These are phyloP conservation scores for Wickerhamiella azymoides DNA, from an alignment of 805 yeast genomes.

Conservation along the genomic window DNA sequence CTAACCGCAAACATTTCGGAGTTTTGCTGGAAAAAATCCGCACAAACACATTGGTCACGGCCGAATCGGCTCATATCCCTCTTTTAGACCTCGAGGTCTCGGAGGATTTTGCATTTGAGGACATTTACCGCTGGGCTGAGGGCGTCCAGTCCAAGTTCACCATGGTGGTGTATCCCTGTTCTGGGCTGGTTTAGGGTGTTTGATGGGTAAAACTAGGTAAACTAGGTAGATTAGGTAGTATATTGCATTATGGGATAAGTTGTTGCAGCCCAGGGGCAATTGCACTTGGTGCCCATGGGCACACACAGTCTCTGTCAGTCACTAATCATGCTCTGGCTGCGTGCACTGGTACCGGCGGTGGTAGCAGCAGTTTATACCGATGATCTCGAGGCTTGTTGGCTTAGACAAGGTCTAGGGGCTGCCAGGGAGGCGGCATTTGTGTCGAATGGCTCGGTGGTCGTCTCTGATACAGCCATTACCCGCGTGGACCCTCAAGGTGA, in stretches of 20 bases:
- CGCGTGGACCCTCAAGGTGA: not conserved
- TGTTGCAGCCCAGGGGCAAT: too few relatives aligned
- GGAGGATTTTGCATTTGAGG: constrained; percentile 1
- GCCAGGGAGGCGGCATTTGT: not conserved
- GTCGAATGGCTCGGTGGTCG: not conserved
- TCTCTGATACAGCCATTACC: not conserved
- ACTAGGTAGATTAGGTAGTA: too few relatives aligned
- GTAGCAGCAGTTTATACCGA: not conserved
- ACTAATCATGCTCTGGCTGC: not conserved
- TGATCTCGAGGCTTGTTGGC: not conserved
- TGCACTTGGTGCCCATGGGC: too few relatives aligned
- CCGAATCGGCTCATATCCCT: not conserved
- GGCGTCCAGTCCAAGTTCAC: not conserved
- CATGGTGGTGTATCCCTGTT: not conserved
- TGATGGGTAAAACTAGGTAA: too few relatives aligned
- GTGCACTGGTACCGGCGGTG: not conserved
- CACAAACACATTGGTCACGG: not conserved
- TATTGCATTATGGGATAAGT: too few relatives aligned
- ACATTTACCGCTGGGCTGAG: constrained; percentile 1
- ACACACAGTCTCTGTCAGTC: not conserved
- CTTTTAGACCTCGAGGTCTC: not conserved
- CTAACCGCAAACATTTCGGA: constrained; percentile 1
- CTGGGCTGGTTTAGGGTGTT: not conserved
- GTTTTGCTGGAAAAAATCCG: not conserved
- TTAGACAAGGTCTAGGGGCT: not conserved